A percentile compares a stretch with the other conserved stretches of the same genome.
phyloP scores from a whole-genome alignment of 1,284 basidiomycete species.

The Ustilago hordei region DNA sequence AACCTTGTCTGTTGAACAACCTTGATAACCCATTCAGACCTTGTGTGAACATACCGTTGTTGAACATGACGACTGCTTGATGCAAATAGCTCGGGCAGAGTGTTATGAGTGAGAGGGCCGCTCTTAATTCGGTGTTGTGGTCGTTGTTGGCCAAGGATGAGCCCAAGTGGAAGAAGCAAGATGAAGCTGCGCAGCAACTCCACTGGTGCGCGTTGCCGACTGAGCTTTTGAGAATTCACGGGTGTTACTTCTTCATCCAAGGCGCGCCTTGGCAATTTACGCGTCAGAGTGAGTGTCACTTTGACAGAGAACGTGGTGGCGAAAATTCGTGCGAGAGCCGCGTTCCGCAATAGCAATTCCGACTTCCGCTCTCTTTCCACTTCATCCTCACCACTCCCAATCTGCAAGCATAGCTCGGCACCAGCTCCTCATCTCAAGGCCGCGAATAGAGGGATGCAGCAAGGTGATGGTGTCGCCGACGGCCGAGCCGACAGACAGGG shows the following conservation, averaged over 20 bases:
- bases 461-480: background rate
- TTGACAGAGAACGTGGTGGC: background rate
- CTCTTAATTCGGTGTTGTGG: no score
- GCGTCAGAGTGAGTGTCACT: constrained; percentile 39
- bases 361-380: constrained; percentile 1
- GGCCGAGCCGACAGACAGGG: background rate
- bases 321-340: constrained; percentile 28
- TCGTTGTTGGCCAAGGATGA: background rate
- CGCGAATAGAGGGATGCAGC: background rate
- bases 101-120: no score
- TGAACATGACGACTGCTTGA: constrained; percentile 25
- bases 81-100: no score
- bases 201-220: constrained; percentile 13
- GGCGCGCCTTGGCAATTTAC: constrained; percentile 28
- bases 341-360: background rate
- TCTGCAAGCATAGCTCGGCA: background rate
- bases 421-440: background rate
- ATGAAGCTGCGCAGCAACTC: no score
- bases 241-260: constrained; percentile 24
- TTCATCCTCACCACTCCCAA: background rate
- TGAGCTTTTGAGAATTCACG: constrained; percentile 28
- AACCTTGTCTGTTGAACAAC: background rate
- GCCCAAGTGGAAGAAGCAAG: no score
- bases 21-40: background rate
- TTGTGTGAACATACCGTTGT: constrained; percentile 36